Evolutionary conservation across 2,329 filamentous ascomycete genomes (phyloP).

Genomic region (Trichothecium roseum): DNA sequence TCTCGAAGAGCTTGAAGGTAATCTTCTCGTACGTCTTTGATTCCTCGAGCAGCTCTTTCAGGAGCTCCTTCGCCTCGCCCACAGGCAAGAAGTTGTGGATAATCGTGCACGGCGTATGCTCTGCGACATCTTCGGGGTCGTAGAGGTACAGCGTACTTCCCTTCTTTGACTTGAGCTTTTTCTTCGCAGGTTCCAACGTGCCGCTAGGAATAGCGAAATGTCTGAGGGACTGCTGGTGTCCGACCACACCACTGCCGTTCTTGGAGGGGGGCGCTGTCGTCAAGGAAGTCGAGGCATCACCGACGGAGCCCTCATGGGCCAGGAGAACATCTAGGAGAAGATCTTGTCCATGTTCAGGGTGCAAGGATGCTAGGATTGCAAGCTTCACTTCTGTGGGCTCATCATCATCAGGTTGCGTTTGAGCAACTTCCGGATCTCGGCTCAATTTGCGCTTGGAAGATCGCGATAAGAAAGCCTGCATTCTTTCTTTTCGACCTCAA

Average conservation of each 20-base stretch:
- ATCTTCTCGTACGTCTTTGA: slow-evolving; percentile 58
- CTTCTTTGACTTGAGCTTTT: slow-evolving; percentile 55
- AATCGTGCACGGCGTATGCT: slow-evolving; percentile 81
- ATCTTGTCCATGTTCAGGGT: slow-evolving; percentile 53
- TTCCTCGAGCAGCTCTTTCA: slow-evolving; percentile 68
- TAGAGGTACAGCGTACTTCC: slow-evolving; percentile 79
- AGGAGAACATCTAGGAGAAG: slow-evolving; percentile 69
- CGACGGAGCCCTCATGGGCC: slow-evolving; percentile 66
- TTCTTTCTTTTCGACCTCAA: slow-evolving; percentile 15
- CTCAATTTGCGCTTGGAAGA: slow-evolving; percentile 36
- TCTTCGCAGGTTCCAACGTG: slow-evolving; percentile 22
- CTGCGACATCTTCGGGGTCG: slow-evolving; percentile 68
- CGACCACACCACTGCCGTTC: slow-evolving; percentile 26
- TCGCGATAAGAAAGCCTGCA: slow-evolving; percentile 48
- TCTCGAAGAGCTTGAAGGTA: slow-evolving; percentile 81
- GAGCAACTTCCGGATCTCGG: slow-evolving; percentile 13
- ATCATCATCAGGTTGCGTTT: slow-evolving; percentile 33
- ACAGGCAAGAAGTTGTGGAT: slow-evolving; percentile 80
- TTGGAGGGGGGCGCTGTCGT: slow-evolving; percentile 18
- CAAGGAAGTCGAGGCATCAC: slow-evolving; percentile 50
- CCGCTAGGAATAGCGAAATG: slow-evolving; percentile 27
- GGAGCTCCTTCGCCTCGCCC: slow-evolving; percentile 60
- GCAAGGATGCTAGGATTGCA: slow-evolving; percentile 69
- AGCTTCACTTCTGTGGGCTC: slow-evolving; percentile 87
- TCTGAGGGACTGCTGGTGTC: slow-evolving; percentile 54